Evolutionary conservation across 2,329 filamentous ascomycete species (phyloP).

Genomic region (Trichoderma koningiopsis): DNA sequence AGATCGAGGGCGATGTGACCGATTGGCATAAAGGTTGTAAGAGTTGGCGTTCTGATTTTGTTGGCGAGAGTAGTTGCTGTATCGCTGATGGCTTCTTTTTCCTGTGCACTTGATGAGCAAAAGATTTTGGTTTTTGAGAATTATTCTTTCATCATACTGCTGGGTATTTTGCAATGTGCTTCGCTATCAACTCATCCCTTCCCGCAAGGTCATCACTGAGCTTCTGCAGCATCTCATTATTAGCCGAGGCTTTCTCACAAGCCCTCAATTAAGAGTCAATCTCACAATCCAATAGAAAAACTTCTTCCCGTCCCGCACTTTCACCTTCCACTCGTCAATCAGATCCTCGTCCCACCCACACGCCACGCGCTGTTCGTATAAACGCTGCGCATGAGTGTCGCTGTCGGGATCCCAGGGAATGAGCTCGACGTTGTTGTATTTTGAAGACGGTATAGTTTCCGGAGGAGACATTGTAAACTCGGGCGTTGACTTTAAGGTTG

Average conservation of each 20-base stretch:
- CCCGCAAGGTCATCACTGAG: conserved; percentile 37
- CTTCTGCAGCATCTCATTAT: conserved; percentile 30
- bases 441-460: not conserved
- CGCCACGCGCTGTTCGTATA: conserved; percentile 48
- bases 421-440: conserved; percentile 32
- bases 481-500: not conserved
- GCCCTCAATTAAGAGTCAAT: not conserved
- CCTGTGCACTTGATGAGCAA: conserved; percentile 29
- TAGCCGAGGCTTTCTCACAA: not conserved
- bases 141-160: conserved; percentile 30
- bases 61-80: conserved; percentile 38
- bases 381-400: conserved; percentile 43
- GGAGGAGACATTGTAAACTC: not conserved
- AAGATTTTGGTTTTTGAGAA: not conserved
- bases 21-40: conserved; percentile 40
- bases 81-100: conserved; percentile 40
- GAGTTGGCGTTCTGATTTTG: conserved; percentile 36
- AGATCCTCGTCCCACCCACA: conserved; percentile 49
- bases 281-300: conserved; percentile 47
- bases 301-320: conserved; percentile 40
- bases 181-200: conserved; percentile 35
- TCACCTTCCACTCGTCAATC: conserved; percentile 41
- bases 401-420: conserved; percentile 49
- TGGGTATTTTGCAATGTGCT: conserved; percentile 37
- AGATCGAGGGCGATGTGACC: conserved; percentile 45